Base-by-base conservation (phyloP, 176 grass and related monocot genomes). In the Themeda triandra region DNA sequence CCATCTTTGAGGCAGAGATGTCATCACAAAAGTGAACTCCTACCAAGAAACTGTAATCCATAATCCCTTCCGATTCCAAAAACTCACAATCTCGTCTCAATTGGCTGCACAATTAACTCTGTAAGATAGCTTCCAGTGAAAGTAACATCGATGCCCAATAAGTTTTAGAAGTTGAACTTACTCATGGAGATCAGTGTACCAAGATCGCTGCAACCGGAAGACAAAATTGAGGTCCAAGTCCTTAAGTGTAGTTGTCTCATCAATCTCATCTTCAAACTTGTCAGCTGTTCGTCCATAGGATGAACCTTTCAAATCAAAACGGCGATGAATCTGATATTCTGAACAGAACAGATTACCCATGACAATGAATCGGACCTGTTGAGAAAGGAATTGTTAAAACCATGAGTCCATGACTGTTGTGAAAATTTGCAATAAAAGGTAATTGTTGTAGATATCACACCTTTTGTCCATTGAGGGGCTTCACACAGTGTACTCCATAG, bases 321-420 rank as follows among this genome's bases (percentile, higher is more conserved):
- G 89, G 31, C 93, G 89, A 90, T 98, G 96, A 60, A 98, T 98
- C n/a, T 13, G 86, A 66, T 92, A 95, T 13, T 96, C 96, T 4
- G 96, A 95, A 72, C 96, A 98, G 77, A 98, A 98, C 45, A 98
- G 81, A 86, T 98, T 98, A 39, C 96, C 96, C 93, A 98, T 98
- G 56, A 98, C 90, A 63, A 98, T 89, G 59, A 98, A 98, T 13
- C 96, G 93, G 23, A 98, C 89, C 96, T 98, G 85, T n/a, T 80
- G 28, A 83, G 46, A 39, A 83, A 32, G 83, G 58, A 74, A 37
- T 11, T 78, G 44, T 82, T 73, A 86, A 14, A 23, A 80, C 66
- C 5, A 84, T 53, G 11, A 77, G 23, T 37, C 30, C 5, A 84
- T 53, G 11, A 77, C 28, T 37, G 30, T 10, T 41, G 2, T 18